Percentiles rank a stretch among this genome's conserved stretches.
Evolutionary conservation across 2,329 filamentous ascomycete species (phyloP).

Genomic region (Fonsecaea erecta): DNA sequence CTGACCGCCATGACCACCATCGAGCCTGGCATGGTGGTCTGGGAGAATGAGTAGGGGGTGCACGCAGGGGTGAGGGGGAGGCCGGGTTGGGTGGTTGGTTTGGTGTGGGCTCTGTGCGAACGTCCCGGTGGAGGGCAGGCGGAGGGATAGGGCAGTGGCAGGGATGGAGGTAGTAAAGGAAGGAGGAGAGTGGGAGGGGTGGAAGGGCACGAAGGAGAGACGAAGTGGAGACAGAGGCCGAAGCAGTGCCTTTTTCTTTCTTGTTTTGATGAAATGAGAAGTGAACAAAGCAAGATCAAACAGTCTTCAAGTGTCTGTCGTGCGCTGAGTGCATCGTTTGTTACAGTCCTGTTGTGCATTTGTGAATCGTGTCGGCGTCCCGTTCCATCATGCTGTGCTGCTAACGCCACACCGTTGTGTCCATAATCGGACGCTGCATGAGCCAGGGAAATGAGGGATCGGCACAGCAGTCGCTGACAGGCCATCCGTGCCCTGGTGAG

Average conservation of each 20-base stretch:
- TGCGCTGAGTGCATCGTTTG: neutral
- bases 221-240: conserved; percentile 9
- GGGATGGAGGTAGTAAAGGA: conserved; percentile 2
- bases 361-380: neutral
- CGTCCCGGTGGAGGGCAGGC: conserved; percentile 15
- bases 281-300: neutral
- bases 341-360: neutral
- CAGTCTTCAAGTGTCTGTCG: neutral
- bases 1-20: conserved; percentile 36
- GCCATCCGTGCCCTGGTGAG: neutral
- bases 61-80: neutral
- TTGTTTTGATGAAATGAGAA: conserved; percentile 19
- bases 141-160: conserved; percentile 15
- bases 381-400: neutral
- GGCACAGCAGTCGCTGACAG: neutral
- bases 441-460: neutral
- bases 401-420: neutral
- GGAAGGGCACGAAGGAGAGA: conserved; percentile 9
- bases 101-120: conserved; percentile 14
- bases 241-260: neutral
- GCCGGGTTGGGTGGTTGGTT: no score
- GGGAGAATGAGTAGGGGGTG: conserved; percentile 34
- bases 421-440: neutral
- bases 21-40: conserved; percentile 25
- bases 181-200: conserved; percentile 16